These are phyloP conservation scores for Polytrichum formosum DNA, from an alignment of 225 moss, liverwort and hornwort genomes.

Conservation along the genomic window DNA sequence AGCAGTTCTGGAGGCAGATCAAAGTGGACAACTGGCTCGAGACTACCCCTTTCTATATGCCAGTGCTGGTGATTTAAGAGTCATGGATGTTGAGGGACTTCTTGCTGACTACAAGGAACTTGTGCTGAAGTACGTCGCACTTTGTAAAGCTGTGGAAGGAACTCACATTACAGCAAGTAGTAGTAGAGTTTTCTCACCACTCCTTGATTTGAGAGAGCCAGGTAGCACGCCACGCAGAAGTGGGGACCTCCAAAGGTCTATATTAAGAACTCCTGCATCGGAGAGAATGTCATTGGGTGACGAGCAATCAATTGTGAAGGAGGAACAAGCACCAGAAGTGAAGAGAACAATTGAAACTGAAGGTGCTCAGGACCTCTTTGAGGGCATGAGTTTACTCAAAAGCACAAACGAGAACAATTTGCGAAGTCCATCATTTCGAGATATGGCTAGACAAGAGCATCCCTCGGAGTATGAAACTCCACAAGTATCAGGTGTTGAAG, in stretches of 20 bases:
- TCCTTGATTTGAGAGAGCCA: constrained; percentile 36
- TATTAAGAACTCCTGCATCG: constrained; percentile 18
- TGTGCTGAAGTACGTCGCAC: constrained; percentile 77
- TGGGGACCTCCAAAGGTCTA: constrained; percentile 20
- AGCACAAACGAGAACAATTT: constrained; percentile 4
- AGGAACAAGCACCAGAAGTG: constrained; percentile 24
- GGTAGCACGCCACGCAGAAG: constrained; percentile 11
- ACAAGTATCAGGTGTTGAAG: constrained; percentile 11
- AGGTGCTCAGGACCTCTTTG: constrained; percentile 36
- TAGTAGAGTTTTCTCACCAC: constrained; percentile 23
- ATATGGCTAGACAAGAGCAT: constrained; percentile 19
- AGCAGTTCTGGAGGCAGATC: constrained; percentile 74
- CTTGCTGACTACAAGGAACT: constrained; percentile 92
- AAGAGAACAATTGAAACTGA: constrained; percentile 29
- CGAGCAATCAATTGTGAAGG: constrained; percentile 31
- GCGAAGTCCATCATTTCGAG: constrained; percentile 23
- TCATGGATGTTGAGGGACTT: constrained; percentile 77
- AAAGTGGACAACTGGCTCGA: constrained; percentile 66
- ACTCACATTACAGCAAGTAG: constrained; percentile 22
- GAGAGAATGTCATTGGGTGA: constrained; percentile 31
- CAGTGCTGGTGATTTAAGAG: constrained; percentile 85
- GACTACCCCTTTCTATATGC: constrained; percentile 90
- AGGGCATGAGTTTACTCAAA: constrained; percentile 21
- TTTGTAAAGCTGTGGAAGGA: constrained; percentile 76
- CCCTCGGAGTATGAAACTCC: constrained; percentile 11